These are phyloP conservation scores for Talaromyces marneffei DNA, from an alignment of 2,329 filamentous ascomycete genomes.

Conservation along the genomic window DNA sequence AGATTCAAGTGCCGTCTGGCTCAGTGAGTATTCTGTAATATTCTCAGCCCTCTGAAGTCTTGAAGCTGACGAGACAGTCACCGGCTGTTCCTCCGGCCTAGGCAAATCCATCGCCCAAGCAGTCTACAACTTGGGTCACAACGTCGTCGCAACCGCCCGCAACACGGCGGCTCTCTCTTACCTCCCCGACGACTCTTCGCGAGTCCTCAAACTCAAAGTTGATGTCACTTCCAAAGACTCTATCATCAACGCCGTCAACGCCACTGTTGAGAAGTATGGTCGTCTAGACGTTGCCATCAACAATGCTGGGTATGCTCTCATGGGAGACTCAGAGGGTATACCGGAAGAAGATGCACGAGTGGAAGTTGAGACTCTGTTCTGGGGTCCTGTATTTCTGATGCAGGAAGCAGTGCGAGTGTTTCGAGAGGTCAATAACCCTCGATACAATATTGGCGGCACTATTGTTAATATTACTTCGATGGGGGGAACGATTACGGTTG, in stretches of 20 bases:
- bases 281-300: conserved; percentile 29
- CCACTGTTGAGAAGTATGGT: conserved; percentile 31
- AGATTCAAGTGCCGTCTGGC: conserved; percentile 29
- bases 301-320: conserved; percentile 20
- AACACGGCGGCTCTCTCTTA: conserved; percentile 37
- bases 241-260: conserved; percentile 32
- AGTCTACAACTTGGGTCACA: conserved; percentile 34
- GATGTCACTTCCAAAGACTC: conserved; percentile 43
- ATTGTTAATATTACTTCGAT: conserved; percentile 21
- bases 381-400: conserved; percentile 38
- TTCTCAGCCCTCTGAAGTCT: no score
- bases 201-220: conserved; percentile 43
- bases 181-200: conserved; percentile 33
- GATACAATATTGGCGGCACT: conserved; percentile 15
- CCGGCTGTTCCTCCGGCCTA: conserved; percentile 48
- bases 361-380: conserved; percentile 24
- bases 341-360: conserved; percentile 16
- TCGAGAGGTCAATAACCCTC: conserved; percentile 28
- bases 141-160: conserved; percentile 48
- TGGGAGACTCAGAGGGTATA: conserved; percentile 19
- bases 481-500: conserved; percentile 19
- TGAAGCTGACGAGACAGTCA: conserved; percentile 31
- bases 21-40: conserved; percentile 30
- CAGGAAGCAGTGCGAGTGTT: conserved; percentile 35
- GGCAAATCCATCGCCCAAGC: conserved; percentile 39